Percentiles rank a stretch among this genome's conserved stretches.
Conservation (phyloP, 257 asterid genomes). For the Plantago elongata region DNA sequence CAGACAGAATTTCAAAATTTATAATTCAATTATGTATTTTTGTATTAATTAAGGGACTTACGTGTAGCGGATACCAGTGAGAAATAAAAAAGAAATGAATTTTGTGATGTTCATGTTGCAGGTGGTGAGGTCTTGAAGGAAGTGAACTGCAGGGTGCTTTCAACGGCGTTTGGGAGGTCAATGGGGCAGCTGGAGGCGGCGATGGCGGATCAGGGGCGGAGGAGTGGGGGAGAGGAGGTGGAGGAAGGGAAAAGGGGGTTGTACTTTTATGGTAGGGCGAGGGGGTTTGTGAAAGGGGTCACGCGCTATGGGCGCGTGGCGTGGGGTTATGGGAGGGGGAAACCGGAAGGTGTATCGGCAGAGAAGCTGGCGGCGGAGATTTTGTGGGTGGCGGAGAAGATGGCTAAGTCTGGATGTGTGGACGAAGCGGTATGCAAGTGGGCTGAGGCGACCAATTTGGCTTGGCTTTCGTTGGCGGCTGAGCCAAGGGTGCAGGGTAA, state of each 20-base stretch:
- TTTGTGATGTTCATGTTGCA: conserved; percentile 1
- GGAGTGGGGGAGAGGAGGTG: conserved; percentile 18
- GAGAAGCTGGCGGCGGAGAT: conserved; percentile 88
- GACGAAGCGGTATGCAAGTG: conserved; percentile 70
- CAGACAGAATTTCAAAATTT: no score
- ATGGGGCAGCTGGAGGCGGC: conserved; percentile 58
- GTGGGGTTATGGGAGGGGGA: conserved; percentile 38
- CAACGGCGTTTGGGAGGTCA: conserved; percentile 58
- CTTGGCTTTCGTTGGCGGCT: conserved; percentile 63
- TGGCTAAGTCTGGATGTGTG: conserved; percentile 69
- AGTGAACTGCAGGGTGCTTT: conserved; percentile 52
- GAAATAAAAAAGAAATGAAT: no score
- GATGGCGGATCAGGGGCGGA: conserved; percentile 29
- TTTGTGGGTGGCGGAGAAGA: conserved; percentile 79
- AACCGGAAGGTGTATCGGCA: conserved; percentile 51
- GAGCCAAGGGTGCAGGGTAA: conserved; percentile 82
- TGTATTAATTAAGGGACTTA: no score
- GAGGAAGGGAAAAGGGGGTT: conserved; percentile 6
- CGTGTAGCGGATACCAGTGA: no score
- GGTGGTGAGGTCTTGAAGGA: conserved; percentile 34
- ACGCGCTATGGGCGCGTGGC: conserved; percentile 34
- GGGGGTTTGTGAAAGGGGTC: conserved; percentile 36
- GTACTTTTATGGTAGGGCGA: conserved; percentile 15
- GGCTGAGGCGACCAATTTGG: conserved; percentile 67
- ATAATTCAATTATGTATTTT: no score